These are phyloP conservation scores for Dactylella cylindrospora DNA, from an alignment of 2,329 filamentous ascomycete species.

Conservation along the genomic window DNA sequence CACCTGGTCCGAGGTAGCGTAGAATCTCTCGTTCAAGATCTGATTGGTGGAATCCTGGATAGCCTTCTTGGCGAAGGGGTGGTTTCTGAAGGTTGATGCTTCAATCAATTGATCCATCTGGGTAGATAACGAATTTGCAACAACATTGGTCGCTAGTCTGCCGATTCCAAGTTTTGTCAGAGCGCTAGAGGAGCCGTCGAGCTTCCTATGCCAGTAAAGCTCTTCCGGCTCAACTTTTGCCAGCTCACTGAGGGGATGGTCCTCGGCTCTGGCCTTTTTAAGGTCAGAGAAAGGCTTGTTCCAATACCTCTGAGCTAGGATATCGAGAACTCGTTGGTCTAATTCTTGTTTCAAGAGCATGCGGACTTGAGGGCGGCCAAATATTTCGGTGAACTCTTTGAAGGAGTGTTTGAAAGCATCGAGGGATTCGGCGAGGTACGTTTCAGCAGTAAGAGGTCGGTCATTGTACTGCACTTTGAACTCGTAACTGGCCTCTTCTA, in stretches of 20 bases:
- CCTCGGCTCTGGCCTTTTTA: constrained; percentile 67
- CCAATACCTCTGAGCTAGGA: constrained; percentile 93
- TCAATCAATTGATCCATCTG: constrained; percentile 77
- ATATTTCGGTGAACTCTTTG: constrained; percentile 85
- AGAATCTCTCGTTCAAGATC: constrained; percentile 91
- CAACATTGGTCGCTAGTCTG: constrained; percentile 84
- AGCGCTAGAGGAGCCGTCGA: constrained; percentile 86
- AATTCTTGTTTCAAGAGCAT: constrained; percentile 87
- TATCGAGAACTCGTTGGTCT: constrained; percentile 89
- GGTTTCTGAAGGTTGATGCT: constrained; percentile 79
- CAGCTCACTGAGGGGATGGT: constrained; percentile 65
- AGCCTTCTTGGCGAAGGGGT: constrained; percentile 89
- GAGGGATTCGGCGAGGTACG: constrained; percentile 90
- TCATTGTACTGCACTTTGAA: constrained; percentile 99
- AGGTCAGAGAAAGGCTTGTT: constrained; percentile 87
- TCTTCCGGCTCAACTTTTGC: constrained; percentile 83
- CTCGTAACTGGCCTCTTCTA: constrained; percentile 95
- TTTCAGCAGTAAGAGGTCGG: constrained; percentile 87
- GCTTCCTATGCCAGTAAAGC: constrained; percentile 87
- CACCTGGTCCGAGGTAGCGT: constrained; percentile 95
- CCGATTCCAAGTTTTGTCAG: constrained; percentile 94
- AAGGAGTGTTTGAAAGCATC: constrained; percentile 98
- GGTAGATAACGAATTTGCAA: constrained; percentile 81
- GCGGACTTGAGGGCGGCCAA: constrained; percentile 85
- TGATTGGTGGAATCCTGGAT: constrained; percentile 86